Evolutionary conservation across 495 filamentous ascomycete genomes (phyloP).

Genomic region (Aspergillus campestris): DNA sequence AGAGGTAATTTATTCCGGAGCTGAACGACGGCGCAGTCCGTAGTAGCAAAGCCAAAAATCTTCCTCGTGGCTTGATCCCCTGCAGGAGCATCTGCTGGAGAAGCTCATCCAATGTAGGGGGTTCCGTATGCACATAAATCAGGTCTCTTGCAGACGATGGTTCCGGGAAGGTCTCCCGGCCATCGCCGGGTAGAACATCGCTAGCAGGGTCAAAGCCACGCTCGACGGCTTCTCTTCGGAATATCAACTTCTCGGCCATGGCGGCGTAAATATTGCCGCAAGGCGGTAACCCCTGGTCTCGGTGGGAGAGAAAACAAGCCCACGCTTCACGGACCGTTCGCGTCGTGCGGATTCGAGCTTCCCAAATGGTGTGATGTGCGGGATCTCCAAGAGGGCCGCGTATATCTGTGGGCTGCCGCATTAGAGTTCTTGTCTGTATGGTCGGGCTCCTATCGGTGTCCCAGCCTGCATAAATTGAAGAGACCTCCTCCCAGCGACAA

Average conservation of each 20-base stretch:
- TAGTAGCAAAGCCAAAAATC: conserved; percentile 43
- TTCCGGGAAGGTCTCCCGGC: conserved; percentile 46
- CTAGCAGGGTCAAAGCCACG: conserved; percentile 14
- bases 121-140: conserved; percentile 46
- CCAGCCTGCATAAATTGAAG: conserved; percentile 53
- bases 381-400: conserved; percentile 6
- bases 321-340: conserved; percentile 65
- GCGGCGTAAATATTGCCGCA: conserved; percentile 42
- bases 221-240: conserved; percentile 22
- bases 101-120: conserved; percentile 47
- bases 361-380: conserved; percentile 39
- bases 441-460: conserved; percentile 63
- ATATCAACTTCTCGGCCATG: conserved; percentile 54
- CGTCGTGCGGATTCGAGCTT: conserved; percentile 54
- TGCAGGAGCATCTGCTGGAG: conserved; percentile 44
- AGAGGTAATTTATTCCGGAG: conserved; percentile 35
- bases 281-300: conserved; percentile 27
- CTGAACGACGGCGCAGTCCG: conserved; percentile 29
- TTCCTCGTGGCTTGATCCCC: conserved; percentile 31
- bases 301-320: conserved; percentile 55
- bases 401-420: conserved; percentile 16
- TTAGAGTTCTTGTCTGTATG: conserved; percentile 50
- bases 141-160: conserved; percentile 49
- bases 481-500: conserved; percentile 47
- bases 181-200: conserved; percentile 49